Evolutionary conservation across 257 asterid species (phyloP), one percentile per base, ranked within the genome.

Genomic region (Ajuga chamaepitys): DNA sequence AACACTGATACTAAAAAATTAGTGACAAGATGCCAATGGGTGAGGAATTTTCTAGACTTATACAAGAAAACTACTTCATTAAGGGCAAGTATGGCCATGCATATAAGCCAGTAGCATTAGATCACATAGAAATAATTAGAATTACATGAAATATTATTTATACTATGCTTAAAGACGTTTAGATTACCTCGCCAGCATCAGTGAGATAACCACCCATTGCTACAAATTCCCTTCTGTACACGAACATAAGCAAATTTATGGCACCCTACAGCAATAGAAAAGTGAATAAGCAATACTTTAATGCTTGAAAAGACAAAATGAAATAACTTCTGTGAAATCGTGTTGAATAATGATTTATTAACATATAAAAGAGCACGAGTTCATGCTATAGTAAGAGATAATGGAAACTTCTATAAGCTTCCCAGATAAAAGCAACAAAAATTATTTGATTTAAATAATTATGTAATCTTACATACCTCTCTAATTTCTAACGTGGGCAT

Each of bases 181-280:
- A 79, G 42, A 77, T 85, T 89, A 93, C 99, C 96, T 93, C 99
- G 62, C 99, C 97, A 58, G 96, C 96, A 70, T 89, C 96, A 32
- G 97, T 93, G 66, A 93, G 95, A 79, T 89, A 93, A 80, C 97
- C 99, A 74, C 99, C 99, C 96, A 93, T 87, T 69, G 85, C 83
- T 18, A 87, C 44, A 74, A 93, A 93, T 81, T 93, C 99, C 75
- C 85, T 86, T 83, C 91, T 83, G 75, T 89, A 93, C 45, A 88
- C 80, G 71, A 35, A 64, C 95, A 94, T 83, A 81, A 94, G 95
- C 80, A 94, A 79, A 84, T 71, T 89, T 73, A 94, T 88, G 44
- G 99, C 99, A 68, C 99, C 99, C 99, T 94, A 64, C 82, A 77
- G 66, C 65, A 77, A 56, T 40, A 62, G 64, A 74, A 61, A 55